Base-by-base conservation (phyloP, 2,329 filamentous ascomycete species). In the Fusarium sulawesiense region DNA sequence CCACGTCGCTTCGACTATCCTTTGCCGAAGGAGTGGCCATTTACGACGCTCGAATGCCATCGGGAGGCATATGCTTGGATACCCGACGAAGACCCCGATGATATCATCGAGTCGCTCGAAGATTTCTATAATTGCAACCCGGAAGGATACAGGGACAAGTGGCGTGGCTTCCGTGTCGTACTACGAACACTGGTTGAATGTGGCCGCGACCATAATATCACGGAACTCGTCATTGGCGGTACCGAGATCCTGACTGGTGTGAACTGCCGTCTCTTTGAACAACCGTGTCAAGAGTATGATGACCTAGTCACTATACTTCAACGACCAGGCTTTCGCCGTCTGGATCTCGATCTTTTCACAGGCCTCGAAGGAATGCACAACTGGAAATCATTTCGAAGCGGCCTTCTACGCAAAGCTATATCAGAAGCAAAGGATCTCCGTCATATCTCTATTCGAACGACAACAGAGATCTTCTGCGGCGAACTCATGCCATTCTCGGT, bases 1-100 rank as follows among this genome's bases (percentile, higher is more conserved):
- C 60, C 60, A 37, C 16, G 8, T 2, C n/a, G 42, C 1, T 62
- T 63, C 5, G 58, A 55, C n/a, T 63, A 62, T 5, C 42, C 60
- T 10, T 8, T 42, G 4, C 57, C 60, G 4, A 44, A 13, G 8
- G 16, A 25, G 7, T 61, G 58, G 58, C 55, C 54, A 23, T 23
- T 23, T 23, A 23, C 23, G 23, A 23, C 23, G 23, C 4, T 23
- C 23, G 23, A 23, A 23, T 23, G 23, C 23, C 23, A 23, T 23
- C 23, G 23, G 23, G 23, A 23, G 23, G 23, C 23, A 23, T 23
- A 23, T 23, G 6, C 29, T 32, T 32, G 30, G 30, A 16, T 13
- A 29, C 27, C 4, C 27, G 23, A 23, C 23, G 23, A 23, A 23
- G 23, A 23, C 23, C 23, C 23, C 23, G 23, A 23, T 23, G 23